Conservation (phyloP, 225 moss, liverwort and hornwort species). For the Climacium dendroides region DNA sequence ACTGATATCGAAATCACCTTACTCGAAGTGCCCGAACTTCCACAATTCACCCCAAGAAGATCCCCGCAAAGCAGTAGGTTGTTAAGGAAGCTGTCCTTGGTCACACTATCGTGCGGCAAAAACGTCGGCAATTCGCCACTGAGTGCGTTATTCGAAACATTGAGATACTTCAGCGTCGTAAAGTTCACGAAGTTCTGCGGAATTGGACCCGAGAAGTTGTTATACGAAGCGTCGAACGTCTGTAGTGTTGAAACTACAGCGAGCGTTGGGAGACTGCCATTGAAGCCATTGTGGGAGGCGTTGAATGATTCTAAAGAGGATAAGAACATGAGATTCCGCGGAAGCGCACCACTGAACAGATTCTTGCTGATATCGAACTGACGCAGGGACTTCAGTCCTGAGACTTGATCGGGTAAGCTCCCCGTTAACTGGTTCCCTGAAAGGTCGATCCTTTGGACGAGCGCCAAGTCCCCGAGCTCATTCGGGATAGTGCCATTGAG, state of each 20-base stretch:
- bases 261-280: neutral
- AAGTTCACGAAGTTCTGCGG: neutral
- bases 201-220: conserved; percentile 5
- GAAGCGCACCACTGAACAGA: conserved; percentile 1
- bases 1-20: conserved; percentile 1
- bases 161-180: neutral
- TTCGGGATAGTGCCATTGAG: conserved; percentile 9
- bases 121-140: conserved; percentile 17
- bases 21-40: neutral
- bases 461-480: neutral
- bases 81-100: neutral
- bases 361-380: conserved; percentile 22
- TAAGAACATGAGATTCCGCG: neutral
- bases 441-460: neutral
- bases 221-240: conserved; percentile 19
- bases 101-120: neutral
- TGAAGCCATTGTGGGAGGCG: conserved; percentile 1
- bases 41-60: neutral
- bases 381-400: neutral
- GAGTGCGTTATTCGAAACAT: conserved; percentile 23
- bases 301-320: neutral
- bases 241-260: neutral
- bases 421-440: conserved; percentile 25
- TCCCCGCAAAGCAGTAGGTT: conserved; percentile 1
- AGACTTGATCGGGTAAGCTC: neutral